These are phyloP conservation scores for Plasmopara halstedii DNA, from an alignment of 352 stramenopile species.

Conservation along the genomic window DNA sequence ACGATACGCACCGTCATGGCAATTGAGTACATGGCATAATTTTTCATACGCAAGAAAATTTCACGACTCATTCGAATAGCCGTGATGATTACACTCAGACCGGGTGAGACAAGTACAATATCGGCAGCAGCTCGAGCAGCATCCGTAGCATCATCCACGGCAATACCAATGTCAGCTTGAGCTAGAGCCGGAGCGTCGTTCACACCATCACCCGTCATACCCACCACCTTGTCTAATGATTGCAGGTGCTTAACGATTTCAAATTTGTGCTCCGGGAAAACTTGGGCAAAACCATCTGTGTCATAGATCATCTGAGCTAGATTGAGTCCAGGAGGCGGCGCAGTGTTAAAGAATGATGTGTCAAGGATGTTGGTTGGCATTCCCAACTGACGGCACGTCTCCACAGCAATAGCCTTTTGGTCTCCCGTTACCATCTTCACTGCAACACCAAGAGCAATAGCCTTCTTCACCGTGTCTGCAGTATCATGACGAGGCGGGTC, in stretches of 20 bases:
- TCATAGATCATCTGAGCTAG: slow-evolving; percentile 84
- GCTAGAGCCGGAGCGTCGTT: slow-evolving; percentile 89
- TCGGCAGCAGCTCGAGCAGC: slow-evolving; percentile 83
- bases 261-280: slow-evolving; percentile 90
- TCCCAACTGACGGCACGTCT: slow-evolving; percentile 86
- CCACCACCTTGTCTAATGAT: slow-evolving; percentile 71
- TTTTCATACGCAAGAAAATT: slow-evolving; percentile 90
- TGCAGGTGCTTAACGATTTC: slow-evolving; percentile 88
- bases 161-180: slow-evolving; percentile 89
- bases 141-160: slow-evolving; percentile 85
- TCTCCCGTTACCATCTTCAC: slow-evolving; percentile 97
- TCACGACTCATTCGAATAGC: slow-evolving; percentile 82
- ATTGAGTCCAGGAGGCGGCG: slow-evolving; percentile 50
- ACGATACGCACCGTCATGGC: slow-evolving; percentile 86
- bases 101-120: slow-evolving; percentile 84
- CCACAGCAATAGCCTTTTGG: slow-evolving; percentile 87
- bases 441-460: slow-evolving; percentile 84
- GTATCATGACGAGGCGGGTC: slow-evolving; percentile 92
- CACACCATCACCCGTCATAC: slow-evolving; percentile 86
- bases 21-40: slow-evolving; percentile 89
- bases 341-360: slow-evolving; percentile 72
- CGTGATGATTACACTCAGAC: slow-evolving; percentile 84
- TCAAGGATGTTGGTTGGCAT: slow-evolving; percentile 86
- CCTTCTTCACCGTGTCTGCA: slow-evolving; percentile 85
- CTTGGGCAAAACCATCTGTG: slow-evolving; percentile 90